phyloP scores from a whole-genome alignment of 164 flowering plant genomes.

The Aristolochia contorta region DNA sequence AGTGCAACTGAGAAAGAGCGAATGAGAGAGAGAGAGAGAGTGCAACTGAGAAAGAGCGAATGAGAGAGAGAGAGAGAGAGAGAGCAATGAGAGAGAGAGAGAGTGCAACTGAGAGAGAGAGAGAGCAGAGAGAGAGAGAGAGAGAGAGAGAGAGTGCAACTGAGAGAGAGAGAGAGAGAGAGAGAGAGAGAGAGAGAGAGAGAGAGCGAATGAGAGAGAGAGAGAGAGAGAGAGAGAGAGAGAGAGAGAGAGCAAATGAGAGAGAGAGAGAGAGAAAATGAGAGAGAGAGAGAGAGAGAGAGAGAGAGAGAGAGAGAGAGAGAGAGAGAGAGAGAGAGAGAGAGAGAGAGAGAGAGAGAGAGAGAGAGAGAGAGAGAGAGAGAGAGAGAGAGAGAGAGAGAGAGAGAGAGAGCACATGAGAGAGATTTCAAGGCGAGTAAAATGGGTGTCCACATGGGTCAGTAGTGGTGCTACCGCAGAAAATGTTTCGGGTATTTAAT shows the following conservation, averaged over 20 bases:
- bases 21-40: background rate
- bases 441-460: too few species aligned
- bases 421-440: background rate
- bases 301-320: background rate
- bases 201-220: too few species aligned
- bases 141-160: too few species aligned
- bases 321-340: background rate
- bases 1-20: background rate
- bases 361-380: slow-evolving; percentile 3
- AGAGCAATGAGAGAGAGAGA: background rate
- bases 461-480: too few species aligned
- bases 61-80: background rate
- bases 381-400: slow-evolving; percentile 6
- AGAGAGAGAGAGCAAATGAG: background rate
- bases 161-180: slow-evolving; percentile 9
- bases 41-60: background rate
- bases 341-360: background rate
- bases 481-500: too few species aligned
- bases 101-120: background rate
- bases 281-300: background rate
- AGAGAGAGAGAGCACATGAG: too few species aligned
- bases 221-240: too few species aligned
- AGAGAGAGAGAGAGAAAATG: too few species aligned
- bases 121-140: background rate
- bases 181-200: background rate